Evolutionary conservation across 148 eudicot genomes (phyloP).

Genomic region (Rhododendron henanense): DNA sequence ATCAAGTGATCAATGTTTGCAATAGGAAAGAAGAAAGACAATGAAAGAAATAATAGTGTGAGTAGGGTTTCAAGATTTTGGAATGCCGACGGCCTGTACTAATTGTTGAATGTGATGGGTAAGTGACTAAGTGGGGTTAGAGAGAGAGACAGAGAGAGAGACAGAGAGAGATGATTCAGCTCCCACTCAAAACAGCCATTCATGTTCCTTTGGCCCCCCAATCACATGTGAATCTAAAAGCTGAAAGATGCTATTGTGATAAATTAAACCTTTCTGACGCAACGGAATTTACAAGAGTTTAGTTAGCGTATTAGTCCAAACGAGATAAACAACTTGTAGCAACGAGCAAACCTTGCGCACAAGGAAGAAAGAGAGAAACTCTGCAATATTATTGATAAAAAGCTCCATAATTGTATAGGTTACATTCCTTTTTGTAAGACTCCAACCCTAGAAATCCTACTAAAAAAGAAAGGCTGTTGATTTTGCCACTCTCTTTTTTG

Average conservation of each 20-base stretch:
- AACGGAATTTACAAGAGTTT: too few species aligned
- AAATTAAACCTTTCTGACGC: neutral
- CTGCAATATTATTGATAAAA: too few species aligned
- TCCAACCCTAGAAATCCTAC: too few species aligned
- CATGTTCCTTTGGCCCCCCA: neutral
- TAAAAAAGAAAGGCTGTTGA: too few species aligned
- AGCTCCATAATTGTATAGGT: too few species aligned
- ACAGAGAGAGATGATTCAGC: neutral
- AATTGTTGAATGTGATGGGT: neutral
- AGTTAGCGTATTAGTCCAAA: too few species aligned
- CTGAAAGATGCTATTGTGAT: neutral
- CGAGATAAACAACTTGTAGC: too few species aligned
- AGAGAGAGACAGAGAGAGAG: too few species aligned
- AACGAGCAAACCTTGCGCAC: too few species aligned
- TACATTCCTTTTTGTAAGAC: too few species aligned
- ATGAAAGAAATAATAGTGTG: neutral
- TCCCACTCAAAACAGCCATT: neutral
- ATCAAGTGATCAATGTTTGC: neutral
- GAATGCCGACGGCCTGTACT: neutral
- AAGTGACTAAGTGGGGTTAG: neutral
- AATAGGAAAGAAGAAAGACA: neutral
- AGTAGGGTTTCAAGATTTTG: neutral
- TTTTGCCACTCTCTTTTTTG: too few species aligned
- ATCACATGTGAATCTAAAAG: neutral
- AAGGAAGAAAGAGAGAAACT: too few species aligned